Evolutionary conservation across 2,329 filamentous ascomycete genomes (phyloP), one percentile per base, ranked within the genome.

Genomic region (Colletotrichum sp.): DNA sequence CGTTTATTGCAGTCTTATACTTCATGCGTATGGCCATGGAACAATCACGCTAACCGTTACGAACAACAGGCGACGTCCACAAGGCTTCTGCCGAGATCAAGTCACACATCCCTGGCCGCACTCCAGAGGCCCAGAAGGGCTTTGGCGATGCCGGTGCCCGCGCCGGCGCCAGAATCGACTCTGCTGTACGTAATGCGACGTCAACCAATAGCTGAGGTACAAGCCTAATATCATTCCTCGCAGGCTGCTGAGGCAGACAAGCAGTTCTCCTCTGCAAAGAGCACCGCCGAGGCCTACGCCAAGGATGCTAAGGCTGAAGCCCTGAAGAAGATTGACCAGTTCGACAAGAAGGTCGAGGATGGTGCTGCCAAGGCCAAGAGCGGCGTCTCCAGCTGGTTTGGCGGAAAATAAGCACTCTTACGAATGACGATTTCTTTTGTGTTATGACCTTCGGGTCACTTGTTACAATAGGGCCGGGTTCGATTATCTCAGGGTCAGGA

Each of bases 321-420:
- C 36, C 85, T 93, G 80, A 92, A 93, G 83, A 94, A 95, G 81
- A 92, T 97, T 67, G 94, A 98, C 85, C 92, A 94, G 84, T 93
- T 96, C 81, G 96, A 98, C 86, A 91, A 92, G 81, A 96, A 92
- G 79, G 93, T 98, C 68, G 94, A 96, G 88, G 88, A 94, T 79
- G 92, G 93, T 79, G 92, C 95, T 6, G 86, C 92, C 67, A 94
- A 98, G 88, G 94, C 95, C 60, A 98, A 98, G 92, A 92, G 92
- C 81, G 94, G 94, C 78, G 85, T 98, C 80, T 94, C 94, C 57
- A 91, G 94, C 83, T 98, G 96, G 96, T 98, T 98, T 82, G 93
- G 95, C 73, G 90, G 91, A 77, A 91, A 90, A 82, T 86, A 83
- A 79, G 21, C 21, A 18, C 9, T 10, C 1, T n/a, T 4, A 24